A percentile compares a stretch with the other conserved stretches of the same genome.
These are phyloP conservation scores for Biscutella auriculata DNA, from an alignment of 441 rosid genomes.

Conservation along the genomic window DNA sequence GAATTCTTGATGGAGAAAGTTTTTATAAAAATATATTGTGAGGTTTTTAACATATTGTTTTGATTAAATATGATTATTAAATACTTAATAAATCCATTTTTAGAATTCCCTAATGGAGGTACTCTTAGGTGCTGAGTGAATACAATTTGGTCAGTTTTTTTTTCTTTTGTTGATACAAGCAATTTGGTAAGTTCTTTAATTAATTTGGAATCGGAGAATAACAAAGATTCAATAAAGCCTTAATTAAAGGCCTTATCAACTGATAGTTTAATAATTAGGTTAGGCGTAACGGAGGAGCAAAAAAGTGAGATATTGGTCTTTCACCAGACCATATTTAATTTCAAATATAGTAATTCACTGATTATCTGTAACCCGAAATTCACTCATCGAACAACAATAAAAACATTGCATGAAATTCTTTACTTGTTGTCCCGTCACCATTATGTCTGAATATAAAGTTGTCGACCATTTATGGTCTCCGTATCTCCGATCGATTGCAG, in stretches of 20 bases:
- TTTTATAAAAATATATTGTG: no score
- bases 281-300: conserved; percentile 12
- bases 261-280: conserved; percentile 12
- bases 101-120: no score
- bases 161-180: no score
- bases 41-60: no score
- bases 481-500: not conserved
- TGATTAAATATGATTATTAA: no score
- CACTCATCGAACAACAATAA: conserved; percentile 1
- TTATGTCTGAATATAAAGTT: not conserved
- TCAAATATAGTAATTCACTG: not conserved
- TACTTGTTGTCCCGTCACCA: conserved; percentile 4
- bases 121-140: no score
- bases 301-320: conserved; percentile 3
- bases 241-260: not conserved
- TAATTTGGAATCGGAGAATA: not conserved
- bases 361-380: conserved; percentile 7
- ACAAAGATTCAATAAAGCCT: not conserved
- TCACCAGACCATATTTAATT: conserved; percentile 16
- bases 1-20: no score
- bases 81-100: no score
- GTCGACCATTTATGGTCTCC: not conserved
- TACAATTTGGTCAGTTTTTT: no score
- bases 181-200: conserved; percentile 3
- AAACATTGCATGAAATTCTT: conserved; percentile 1